Evolutionary conservation across 169 alveolate species (phyloP), one percentile per base, ranked within the genome.

Genomic region (Plasmodium coatneyi): DNA sequence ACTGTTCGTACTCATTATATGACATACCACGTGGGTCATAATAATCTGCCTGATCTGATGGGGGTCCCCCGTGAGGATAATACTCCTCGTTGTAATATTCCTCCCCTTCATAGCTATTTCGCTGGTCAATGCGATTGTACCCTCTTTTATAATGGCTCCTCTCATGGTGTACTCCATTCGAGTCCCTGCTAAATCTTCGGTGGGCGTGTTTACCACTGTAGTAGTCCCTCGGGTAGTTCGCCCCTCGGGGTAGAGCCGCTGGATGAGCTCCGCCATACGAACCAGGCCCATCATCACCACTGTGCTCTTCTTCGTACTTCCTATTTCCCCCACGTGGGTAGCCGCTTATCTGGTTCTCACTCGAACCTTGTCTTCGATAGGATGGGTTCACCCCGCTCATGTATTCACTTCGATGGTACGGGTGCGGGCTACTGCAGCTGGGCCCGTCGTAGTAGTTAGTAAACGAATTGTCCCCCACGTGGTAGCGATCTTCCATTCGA

Each of bases 71-170:
- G 36, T n/a, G 34, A 19, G 25, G 74, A 25, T 60, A 9, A 19
- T 4, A 14, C 74, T 60, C 36, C 36, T 66, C 56, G 0, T 71
- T 36, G 36, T 83, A 60, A 41, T 66, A 71, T 3, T 83, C 66
- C 7, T 71, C 76, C 76, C 36, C 71, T 32, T 71, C 83, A 83
- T 83, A 83, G 22, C 52, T 30, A 22, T 22, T 43, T 36, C 83
- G 46, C 49, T 10, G 60, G n/a, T 54, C 22, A n/a, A 43, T 52
- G 1, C 60, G 83, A 10, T 9, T 43, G 54, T 83, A 70, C 41
- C 32, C 52, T n/a, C 32, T 28, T 71, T 60, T 39, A 36, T 43
- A 80, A 7, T 80, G 54, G 12, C 16, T 60, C 10, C 54, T 34
- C 43, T 22, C 19, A 39, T 83, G 70, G 43, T 43, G 28, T 22